phyloP scores from a whole-genome alignment of 192 early-diverging fungal species.

The Bifiguratus adelaidae region DNA sequence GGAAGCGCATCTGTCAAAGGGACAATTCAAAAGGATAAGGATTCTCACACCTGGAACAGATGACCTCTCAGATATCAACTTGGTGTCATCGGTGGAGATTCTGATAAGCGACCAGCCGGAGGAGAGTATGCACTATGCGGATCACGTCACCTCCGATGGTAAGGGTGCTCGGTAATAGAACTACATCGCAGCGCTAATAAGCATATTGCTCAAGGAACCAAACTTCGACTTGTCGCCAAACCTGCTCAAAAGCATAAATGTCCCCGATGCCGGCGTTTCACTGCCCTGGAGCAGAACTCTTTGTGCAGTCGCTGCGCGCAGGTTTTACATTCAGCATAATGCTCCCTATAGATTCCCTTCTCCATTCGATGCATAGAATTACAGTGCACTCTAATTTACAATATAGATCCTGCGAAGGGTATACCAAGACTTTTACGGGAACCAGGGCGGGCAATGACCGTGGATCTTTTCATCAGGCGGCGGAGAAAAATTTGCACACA shows the following conservation, averaged over 20 bases:
- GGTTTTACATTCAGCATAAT: slow-evolving; percentile 8
- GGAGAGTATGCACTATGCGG: too few relatives aligned
- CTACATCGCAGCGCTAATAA: slow-evolving; percentile 3
- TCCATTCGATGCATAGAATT: too few relatives aligned
- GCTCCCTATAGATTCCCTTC: too few relatives aligned
- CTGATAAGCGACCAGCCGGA: too few relatives aligned
- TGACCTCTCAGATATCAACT: background rate
- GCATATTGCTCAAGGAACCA: slow-evolving; percentile 9
- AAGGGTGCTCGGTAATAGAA: slow-evolving; percentile 10
- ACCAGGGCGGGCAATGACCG: too few relatives aligned
- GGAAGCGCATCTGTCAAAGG: background rate
- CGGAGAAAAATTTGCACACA: too few relatives aligned
- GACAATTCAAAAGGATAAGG: background rate
- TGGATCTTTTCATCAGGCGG: too few relatives aligned
- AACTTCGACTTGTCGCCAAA: slow-evolving; percentile 30
- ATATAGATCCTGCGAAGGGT: too few relatives aligned
- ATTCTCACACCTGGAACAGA: background rate
- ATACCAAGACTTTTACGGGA: too few relatives aligned
- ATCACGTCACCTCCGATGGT: slow-evolving; percentile 8
- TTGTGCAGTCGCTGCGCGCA: slow-evolving; percentile 51
- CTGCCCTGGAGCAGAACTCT: slow-evolving; percentile 24
- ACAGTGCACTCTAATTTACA: too few relatives aligned
- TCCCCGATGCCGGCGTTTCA: slow-evolving; percentile 70
- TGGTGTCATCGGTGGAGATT: slow-evolving; percentile 1
- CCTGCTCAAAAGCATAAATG: slow-evolving; percentile 53